phyloP scores from a whole-genome alignment of 148 eudicot species.

The Persicaria maculosa region DNA sequence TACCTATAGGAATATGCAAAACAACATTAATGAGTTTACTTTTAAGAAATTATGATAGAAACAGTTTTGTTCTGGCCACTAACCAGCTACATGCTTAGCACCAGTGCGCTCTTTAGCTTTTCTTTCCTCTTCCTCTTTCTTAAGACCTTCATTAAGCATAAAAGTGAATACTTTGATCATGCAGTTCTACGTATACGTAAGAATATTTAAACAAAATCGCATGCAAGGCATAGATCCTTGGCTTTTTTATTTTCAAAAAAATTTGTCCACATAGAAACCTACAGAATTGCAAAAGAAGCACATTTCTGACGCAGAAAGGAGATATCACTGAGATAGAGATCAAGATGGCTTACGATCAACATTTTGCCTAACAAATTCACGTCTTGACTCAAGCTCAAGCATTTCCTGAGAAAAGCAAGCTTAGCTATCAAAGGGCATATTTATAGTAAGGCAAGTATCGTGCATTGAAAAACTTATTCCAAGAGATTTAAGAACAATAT shows the following conservation, averaged over 20 bases:
- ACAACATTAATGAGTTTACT: background rate
- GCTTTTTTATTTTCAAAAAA: background rate
- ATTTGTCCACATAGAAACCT: background rate
- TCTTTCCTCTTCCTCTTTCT: constrained; percentile 89
- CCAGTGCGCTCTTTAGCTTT: constrained; percentile 37
- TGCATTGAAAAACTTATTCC: background rate
- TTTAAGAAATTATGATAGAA: background rate
- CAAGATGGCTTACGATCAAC: constrained; percentile 68
- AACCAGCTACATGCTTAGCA: constrained; percentile 36
- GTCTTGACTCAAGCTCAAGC: constrained; percentile 81
- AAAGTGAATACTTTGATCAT: background rate
- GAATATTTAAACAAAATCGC: background rate
- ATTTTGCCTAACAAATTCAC: constrained; percentile 65
- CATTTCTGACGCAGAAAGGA: background rate
- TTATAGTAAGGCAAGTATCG: background rate
- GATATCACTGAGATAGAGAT: constrained; percentile 3
- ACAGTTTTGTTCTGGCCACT: constrained; percentile 16
- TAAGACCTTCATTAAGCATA: constrained; percentile 41
- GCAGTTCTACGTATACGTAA: constrained; percentile 2
- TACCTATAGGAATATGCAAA: constrained; percentile 33
- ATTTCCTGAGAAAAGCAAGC: constrained; percentile 58
- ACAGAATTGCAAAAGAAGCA: background rate
- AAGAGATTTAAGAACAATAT: background rate
- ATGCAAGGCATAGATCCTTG: background rate
- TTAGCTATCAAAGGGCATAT: constrained; percentile 4